These are phyloP conservation scores for Colletotrichum aenigma DNA, from an alignment of 2,329 filamentous ascomycete genomes.

Conservation along the genomic window DNA sequence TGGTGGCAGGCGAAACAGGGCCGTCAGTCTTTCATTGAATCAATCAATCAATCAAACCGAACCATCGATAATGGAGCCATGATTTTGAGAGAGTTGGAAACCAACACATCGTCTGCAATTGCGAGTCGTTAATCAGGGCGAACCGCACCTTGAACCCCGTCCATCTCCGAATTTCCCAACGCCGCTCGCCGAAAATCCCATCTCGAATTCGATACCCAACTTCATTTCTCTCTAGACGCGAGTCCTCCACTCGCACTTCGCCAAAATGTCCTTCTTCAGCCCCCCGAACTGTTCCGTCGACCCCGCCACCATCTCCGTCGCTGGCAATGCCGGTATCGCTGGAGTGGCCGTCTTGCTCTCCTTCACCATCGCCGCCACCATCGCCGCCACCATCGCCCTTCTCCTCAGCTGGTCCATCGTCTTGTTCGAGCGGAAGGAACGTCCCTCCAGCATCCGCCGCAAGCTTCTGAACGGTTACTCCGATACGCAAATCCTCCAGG, in stretches of 20 bases:
- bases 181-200: background rate
- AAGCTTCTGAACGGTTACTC: constrained; percentile 70
- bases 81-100: background rate
- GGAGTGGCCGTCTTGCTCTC: constrained; percentile 65
- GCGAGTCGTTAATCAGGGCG: background rate
- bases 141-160: background rate
- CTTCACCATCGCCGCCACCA: constrained; percentile 71
- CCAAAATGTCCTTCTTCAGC: background rate
- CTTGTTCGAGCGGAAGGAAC: constrained; percentile 53
- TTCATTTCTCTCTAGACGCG: background rate
- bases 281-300: background rate
- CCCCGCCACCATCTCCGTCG: constrained; percentile 39
- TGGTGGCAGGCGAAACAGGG: background rate
- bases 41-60: background rate
- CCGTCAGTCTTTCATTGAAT: background rate
- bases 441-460: constrained; percentile 58
- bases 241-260: background rate
- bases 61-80: background rate
- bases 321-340: constrained; percentile 62
- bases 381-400: constrained; percentile 64
- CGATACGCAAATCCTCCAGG: constrained; percentile 72
- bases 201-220: background rate
- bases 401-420: constrained; percentile 61
- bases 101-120: background rate
- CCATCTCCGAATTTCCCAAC: background rate